Evolutionary conservation across 179 eudicot genomes (phyloP), one percentile per base, ranked within the genome.

Genomic region (Sideroxylon spinosum): DNA sequence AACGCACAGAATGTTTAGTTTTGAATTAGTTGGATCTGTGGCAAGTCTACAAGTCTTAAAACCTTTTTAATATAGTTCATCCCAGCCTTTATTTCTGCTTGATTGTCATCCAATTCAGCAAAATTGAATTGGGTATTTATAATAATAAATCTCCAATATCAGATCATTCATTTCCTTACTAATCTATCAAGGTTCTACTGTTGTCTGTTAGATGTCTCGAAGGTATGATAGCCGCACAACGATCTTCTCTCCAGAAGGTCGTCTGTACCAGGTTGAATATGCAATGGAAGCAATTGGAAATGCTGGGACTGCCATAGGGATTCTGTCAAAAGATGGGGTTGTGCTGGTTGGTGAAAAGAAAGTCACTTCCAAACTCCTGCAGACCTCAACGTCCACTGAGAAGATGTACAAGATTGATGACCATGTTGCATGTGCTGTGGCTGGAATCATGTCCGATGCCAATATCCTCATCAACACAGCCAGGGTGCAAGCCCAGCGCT

Each of bases 231-330:
- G 98, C 81, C 93, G 98, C 17, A 93, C 98, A 26, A 95, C 98
- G 0, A 95, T 91, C 90, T 95, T 95, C 88, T 95, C 98, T 53
- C 99, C 97, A 2, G 98, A 95, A 86, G 99, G 99, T 53, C 97
- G 98, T 69, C 95, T 95, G 23, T 95, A 95, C 89, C 98, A 95
- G 77, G 99, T 93, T 1, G 99, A 95, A 80, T 95, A 93, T 78
- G 99, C 99, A 44, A 95, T 95, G 99, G 99, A 95, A 81, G 99
- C 99, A 22, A 95, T 95, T 60, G 99, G 99, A 19, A 95, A 95
- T 75, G 98, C 97, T 55, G 95, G 97, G 32, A 86, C 93, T 73
- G 97, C 98, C 28, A 91, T 94, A 10, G 98, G 98, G 2, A 91
- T 94, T 59, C 75, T 93, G 69, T 87, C 92, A 5, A 91, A 87